A percentile compares a stretch with the other conserved stretches of the same genome.
Evolutionary conservation across 2,329 filamentous ascomycete genomes (phyloP).

Genomic region (Xylariomycetidae sp.): DNA sequence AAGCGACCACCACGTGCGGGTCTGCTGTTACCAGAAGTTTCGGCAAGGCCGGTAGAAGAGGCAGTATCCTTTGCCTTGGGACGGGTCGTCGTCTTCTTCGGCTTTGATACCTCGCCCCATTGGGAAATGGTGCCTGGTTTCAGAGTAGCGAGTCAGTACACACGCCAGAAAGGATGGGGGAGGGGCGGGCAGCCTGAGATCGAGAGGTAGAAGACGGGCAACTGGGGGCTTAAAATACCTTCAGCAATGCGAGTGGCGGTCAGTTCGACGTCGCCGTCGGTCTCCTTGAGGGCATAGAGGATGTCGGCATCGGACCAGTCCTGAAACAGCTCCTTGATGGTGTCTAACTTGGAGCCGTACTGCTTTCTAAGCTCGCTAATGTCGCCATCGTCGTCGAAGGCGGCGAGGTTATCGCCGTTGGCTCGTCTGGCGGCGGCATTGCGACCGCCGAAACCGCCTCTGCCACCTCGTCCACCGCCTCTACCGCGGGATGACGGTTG

Average conservation of each 20-base stretch:
- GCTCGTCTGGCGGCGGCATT: conserved; percentile 46
- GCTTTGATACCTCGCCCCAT: conserved; percentile 79
- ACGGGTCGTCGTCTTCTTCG: conserved; percentile 67
- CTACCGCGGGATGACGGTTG: conserved; percentile 70
- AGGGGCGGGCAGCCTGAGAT: no score
- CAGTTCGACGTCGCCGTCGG: conserved; percentile 68
- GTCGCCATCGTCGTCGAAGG: conserved; percentile 76
- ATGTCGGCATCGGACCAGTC: conserved; percentile 95
- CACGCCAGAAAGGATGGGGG: conserved; percentile 1
- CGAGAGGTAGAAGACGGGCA: no score
- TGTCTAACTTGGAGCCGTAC: conserved; percentile 70
- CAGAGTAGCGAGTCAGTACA: conserved; percentile 21
- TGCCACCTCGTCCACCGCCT: conserved; percentile 81
- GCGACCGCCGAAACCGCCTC: conserved; percentile 66
- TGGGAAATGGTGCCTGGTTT: conserved; percentile 67
- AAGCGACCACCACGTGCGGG: conserved; percentile 55
- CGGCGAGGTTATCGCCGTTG: conserved; percentile 65
- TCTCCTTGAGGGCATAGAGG: conserved; percentile 87
- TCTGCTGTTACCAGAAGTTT: conserved; percentile 40
- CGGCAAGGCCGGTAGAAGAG: conserved; percentile 45
- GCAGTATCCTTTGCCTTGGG: conserved; percentile 63
- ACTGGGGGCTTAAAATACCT: conserved; percentile 47
- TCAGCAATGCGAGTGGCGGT: conserved; percentile 75
- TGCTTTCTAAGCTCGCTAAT: conserved; percentile 88
- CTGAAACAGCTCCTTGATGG: conserved; percentile 88